Evolutionary conservation across 148 eudicot genomes (phyloP).

Genomic region (Spergularia bocconei): DNA sequence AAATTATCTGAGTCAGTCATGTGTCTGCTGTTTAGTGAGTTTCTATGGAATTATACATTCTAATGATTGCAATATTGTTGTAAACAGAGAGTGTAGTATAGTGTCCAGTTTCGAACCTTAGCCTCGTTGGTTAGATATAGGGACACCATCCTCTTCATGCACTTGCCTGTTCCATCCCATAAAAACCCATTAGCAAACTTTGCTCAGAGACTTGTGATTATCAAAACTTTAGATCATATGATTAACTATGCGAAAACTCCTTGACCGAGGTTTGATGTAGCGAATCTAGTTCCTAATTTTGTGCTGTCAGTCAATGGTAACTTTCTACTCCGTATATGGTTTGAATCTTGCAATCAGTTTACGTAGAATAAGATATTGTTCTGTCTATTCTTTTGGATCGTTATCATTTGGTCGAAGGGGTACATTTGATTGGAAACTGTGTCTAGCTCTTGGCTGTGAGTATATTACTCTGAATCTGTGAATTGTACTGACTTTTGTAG

Average conservation of each 20-base stretch:
- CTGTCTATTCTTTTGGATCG: too few species aligned
- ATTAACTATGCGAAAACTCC: background rate
- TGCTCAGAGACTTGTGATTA: background rate
- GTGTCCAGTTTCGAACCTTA: constrained; percentile 45
- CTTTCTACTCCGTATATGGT: too few species aligned
- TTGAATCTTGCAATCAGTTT: too few species aligned
- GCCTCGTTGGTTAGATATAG: constrained; percentile 58
- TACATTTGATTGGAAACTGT: too few species aligned
- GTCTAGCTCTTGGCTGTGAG: too few species aligned
- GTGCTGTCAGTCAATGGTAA: too few species aligned
- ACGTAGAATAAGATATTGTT: too few species aligned
- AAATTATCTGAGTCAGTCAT: background rate
- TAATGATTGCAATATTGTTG: background rate
- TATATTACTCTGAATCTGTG: too few species aligned
- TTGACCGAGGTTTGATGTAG: background rate
- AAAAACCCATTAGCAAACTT: background rate
- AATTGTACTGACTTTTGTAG: too few species aligned
- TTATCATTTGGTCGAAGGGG: too few species aligned
- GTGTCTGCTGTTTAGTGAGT: background rate
- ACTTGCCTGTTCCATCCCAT: constrained; percentile 52
- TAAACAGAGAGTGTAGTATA: background rate
- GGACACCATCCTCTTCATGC: constrained; percentile 60
- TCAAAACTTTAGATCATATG: background rate
- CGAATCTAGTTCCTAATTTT: too few species aligned
- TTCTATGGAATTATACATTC: background rate